Evolutionary conservation across 2,329 filamentous ascomycete species (phyloP).

Genomic region (Phaeosphaeriaceae sp.): DNA sequence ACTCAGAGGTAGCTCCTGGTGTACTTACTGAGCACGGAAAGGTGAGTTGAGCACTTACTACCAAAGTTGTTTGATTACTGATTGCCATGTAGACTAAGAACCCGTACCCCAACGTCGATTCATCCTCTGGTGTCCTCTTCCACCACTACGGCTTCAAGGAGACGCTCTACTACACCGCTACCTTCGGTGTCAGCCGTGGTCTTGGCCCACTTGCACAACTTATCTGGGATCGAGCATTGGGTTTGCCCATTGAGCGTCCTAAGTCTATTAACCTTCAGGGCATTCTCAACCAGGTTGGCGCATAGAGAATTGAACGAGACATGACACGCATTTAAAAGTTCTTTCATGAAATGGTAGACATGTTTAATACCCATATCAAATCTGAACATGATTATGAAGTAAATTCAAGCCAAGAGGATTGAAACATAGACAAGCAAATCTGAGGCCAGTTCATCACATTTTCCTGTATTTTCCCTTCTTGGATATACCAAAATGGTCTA

Average conservation of each 20-base stretch:
- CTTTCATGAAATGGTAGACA: no score
- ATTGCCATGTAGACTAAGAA: slow-evolving; percentile 74
- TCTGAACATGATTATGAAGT: no score
- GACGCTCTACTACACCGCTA: slow-evolving; percentile 88
- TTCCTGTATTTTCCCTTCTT: no score
- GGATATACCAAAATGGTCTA: no score
- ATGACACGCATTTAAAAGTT: not conserved
- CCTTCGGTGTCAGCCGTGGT: slow-evolving; percentile 72
- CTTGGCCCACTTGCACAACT: slow-evolving; percentile 91
- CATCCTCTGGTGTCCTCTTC: slow-evolving; percentile 90
- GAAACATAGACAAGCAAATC: no score
- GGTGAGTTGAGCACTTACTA: slow-evolving; percentile 46
- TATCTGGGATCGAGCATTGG: slow-evolving; percentile 93
- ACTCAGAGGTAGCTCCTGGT: slow-evolving; percentile 86
- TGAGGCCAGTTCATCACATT: no score
- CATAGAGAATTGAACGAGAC: not conserved
- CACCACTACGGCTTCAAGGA: slow-evolving; percentile 98
- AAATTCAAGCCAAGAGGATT: no score
- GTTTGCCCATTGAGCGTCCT: slow-evolving; percentile 93
- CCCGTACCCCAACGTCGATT: slow-evolving; percentile 96
- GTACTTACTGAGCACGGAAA: slow-evolving; percentile 96
- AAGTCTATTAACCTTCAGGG: slow-evolving; percentile 97
- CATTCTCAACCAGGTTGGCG: slow-evolving; percentile 67
- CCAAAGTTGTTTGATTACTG: slow-evolving; percentile 1
- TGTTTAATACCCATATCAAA: no score